Base-by-base conservation (phyloP, 192 early-diverging fungal species). In the Coemansia sp. region DNA sequence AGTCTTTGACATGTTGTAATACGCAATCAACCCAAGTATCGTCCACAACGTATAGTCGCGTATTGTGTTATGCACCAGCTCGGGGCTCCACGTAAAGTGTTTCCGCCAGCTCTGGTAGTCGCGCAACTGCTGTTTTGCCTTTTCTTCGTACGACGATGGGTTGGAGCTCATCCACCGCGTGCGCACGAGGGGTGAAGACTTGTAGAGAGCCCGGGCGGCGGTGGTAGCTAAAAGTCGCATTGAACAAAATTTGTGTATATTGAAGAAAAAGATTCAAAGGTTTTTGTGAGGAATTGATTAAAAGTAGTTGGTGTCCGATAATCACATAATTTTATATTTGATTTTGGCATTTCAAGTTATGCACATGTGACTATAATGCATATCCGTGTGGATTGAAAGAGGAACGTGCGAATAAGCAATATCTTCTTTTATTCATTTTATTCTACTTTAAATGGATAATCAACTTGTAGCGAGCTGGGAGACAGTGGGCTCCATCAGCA, bases 401-500 rank as follows among this genome's bases (percentile, higher is more conserved):
- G 32, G 7, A 8, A 35, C 7, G 32, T 35, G 8, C 6, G 32
- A 35, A 35, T 35, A 35, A 9, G 6, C 21, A 21, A 21, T 8
- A 35, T 35, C 32, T 35, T 35, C 66, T 59, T 57, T 64, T 64
- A 6, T 50, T 41, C 15, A 23, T n/a, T 25, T 58, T 58, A n/a
- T 58, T 47, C 8, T 37, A 21, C 23, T 21, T 55, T 14, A 12
- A 24, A 27, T 55, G 19, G 53, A 55, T 14, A 55, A 24, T 5
- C 35, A 58, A 24, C 72, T 72, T 63, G 65, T 60, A 43, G 83
- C 83, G 9, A 77, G 75, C 51, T 84, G 83, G 83, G 72, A 84
- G 47, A 70, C 58, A 38, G 41, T 63, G 23, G 83, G 83, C 11
- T 37, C 65, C 2, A 84, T 84, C 41, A 54, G 45, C 21, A 38